These are phyloP conservation scores for Ogataea salicorniae DNA, from an alignment of 805 yeast genomes.

Conservation along the genomic window DNA sequence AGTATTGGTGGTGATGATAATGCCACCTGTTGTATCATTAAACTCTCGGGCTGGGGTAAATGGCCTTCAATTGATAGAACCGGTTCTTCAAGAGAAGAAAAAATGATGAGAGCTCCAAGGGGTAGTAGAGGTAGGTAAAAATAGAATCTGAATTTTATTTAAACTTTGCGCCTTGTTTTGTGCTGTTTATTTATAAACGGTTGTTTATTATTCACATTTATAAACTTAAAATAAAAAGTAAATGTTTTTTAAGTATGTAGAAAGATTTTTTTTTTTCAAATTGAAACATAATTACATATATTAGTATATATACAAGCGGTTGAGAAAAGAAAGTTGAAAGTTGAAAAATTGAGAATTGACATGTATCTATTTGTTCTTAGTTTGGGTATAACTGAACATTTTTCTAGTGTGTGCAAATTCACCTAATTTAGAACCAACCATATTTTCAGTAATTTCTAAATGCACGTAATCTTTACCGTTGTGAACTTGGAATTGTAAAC, in stretches of 20 bases:
- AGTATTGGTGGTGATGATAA: conserved; percentile 91
- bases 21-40: conserved; percentile 82
- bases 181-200: too few relatives aligned
- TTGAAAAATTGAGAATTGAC: background rate
- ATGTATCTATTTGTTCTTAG: conserved; percentile 48
- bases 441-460: conserved; percentile 81
- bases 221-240: too few relatives aligned
- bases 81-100: conserved; percentile 71
- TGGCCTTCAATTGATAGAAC: conserved; percentile 87
- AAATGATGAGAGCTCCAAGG: conserved; percentile 31
- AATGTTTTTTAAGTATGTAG: too few relatives aligned
- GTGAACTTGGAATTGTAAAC: conserved; percentile 89
- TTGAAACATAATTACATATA: background rate
- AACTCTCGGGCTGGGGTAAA: conserved; percentile 87
- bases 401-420: conserved; percentile 94
- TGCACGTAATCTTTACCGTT: conserved; percentile 94
- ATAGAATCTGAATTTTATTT: too few relatives aligned
- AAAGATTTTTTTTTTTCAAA: too few relatives aligned
- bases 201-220: too few relatives aligned
- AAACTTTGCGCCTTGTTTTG: background rate
- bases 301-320: background rate
- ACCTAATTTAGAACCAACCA: conserved; percentile 95
- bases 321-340: background rate
- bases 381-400: conserved; percentile 75
- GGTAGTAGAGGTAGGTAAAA: conserved; percentile 9